Evolutionary conservation across 2,329 filamentous ascomycete species (phyloP).

Genomic region (Ophiostoma himal-ulmi): DNA sequence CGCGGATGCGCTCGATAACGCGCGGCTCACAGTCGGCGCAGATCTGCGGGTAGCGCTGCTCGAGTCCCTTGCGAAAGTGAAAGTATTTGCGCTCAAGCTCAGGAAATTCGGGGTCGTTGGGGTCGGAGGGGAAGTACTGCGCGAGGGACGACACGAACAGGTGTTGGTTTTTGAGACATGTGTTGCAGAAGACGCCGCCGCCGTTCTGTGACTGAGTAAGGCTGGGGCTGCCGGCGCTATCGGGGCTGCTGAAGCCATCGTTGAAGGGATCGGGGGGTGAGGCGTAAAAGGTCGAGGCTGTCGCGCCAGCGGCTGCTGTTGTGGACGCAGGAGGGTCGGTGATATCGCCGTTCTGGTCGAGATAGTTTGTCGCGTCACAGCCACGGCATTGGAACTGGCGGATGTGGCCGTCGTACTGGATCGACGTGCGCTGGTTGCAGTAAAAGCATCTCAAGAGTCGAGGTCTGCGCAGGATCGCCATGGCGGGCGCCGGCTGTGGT

Average conservation of each 20-base stretch:
- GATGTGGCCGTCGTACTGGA: constrained; percentile 51
- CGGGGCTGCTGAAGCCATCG: constrained; percentile 28
- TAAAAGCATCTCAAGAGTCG: constrained; percentile 69
- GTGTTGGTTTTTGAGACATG: constrained; percentile 83
- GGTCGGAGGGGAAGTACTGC: constrained; percentile 66
- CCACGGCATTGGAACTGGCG: constrained; percentile 65
- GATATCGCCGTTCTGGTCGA: constrained; percentile 87
- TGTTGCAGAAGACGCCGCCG: constrained; percentile 57
- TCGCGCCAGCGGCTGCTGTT: constrained; percentile 45
- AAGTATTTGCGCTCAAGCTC: constrained; percentile 64
- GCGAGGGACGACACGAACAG: constrained; percentile 70
- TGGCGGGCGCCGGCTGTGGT: constrained; percentile 28
- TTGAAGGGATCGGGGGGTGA: constrained; percentile 35
- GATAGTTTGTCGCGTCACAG: constrained; percentile 83
- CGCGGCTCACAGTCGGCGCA: constrained; percentile 73
- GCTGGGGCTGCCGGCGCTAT: constrained; percentile 4
- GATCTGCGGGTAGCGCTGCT: constrained; percentile 81
- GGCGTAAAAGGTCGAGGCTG: constrained; percentile 39
- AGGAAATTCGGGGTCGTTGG: constrained; percentile 47
- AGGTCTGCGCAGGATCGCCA: constrained; percentile 40
- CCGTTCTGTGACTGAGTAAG: constrained; percentile 22
- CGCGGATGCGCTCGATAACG: constrained; percentile 63
- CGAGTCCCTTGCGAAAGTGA: constrained; percentile 64
- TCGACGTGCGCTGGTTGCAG: constrained; percentile 64
- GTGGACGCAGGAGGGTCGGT: constrained; percentile 74